Base-by-base conservation (phyloP, 1,284 basidiomycete species). In the Fomitopsis pinicola region DNA sequence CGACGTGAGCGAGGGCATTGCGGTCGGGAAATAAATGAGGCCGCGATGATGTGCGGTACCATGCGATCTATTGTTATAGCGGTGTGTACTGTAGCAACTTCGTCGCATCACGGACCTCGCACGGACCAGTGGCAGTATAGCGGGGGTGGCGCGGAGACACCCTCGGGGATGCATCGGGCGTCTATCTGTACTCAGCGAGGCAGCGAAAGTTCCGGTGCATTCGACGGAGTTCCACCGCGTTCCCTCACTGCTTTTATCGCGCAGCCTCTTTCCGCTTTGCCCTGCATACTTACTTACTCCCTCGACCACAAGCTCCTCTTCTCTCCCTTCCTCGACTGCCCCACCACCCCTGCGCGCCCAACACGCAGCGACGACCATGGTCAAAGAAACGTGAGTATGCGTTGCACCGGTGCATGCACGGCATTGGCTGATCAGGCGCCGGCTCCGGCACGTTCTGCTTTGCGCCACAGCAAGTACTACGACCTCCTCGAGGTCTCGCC, bases 401-500 rank as follows among this genome's bases (percentile, higher is more conserved):
- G 73, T 10, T 38, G 28, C 55, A 38, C 42, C 26, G 9, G 35
- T 35, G 42, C 14, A 26, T 15, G n/a, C 19, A 8, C 57, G 35
- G 46, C 36, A 59, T 10, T 22, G 10, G 30, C 38, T 42, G 42
- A 45, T 33, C 42, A 6, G 42, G 15, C 40, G 42, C 42, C 42
- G 17, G 17, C 50, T 28, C 38, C 14, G 53, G 38, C 33, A 6
- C 55, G 56, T 19, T 6, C 10, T 45, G 44, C 17, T 14, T 14
- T 35, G 45, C 52, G 54, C 60, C 59, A 57, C 67, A 94, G 92
- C 72, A 92, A 94, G 87, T 94, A 85, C 78, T 95, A 95, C 78
- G 91, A 95, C 78, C 83, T 96, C 65, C 84, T 95, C 52, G 92
- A 94, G 66, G 91, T 90, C 45, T 69, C 84, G n/a, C 85, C 90